Evolutionary conservation across 331 rosid species (phyloP), one percentile per base, ranked within the genome.

Genomic region (Ulmus americana): DNA sequence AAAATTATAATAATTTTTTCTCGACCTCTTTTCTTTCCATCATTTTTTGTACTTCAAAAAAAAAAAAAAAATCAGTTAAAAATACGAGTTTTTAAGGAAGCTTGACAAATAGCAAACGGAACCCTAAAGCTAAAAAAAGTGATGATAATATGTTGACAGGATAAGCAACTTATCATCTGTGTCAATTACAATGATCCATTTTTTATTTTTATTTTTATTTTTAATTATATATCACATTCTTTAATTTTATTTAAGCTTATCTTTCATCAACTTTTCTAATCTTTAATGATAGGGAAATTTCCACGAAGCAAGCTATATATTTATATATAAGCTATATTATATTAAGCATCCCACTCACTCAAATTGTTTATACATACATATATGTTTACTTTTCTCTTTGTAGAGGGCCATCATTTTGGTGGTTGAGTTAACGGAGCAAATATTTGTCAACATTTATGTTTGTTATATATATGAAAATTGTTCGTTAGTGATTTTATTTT

Each of bases 211-310:
- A 1, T 16, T 15, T 28, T 4, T 41, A 11, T 1, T 41, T 0
- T 18, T 20, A 10, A 5, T 5, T 16, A 51, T 51, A 15, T 51
- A 48, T 56, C 70, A 12, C n/a, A 38, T 50, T 42, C 11, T 41
- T 13, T 20, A 7, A 15, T 14, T 15, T 39, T 54, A 12, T 45
- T 39, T 64, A 7, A 20, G 4, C 18, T 41, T 18, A 50, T 69
- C 69, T 69, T 70, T 48, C 14, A 14, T 8, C 8, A 54, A 41
- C 42, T 70, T 74, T 66, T 54, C 28, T 47, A 39, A 14, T 66
- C 71, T 74, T 63, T 66, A 63, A 77, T 69, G 76, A 72, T 70
- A 54, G 60, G 57, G 66, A 72, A 68, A 68, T 69, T 72, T 64
- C 67, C 38, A 16, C 42, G 60, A 72, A 72, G 43, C 65, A 49